Evolutionary conservation across 345 rosid genomes (phyloP), one percentile per base, ranked within the genome.

Genomic region (Brassica carinata): DNA sequence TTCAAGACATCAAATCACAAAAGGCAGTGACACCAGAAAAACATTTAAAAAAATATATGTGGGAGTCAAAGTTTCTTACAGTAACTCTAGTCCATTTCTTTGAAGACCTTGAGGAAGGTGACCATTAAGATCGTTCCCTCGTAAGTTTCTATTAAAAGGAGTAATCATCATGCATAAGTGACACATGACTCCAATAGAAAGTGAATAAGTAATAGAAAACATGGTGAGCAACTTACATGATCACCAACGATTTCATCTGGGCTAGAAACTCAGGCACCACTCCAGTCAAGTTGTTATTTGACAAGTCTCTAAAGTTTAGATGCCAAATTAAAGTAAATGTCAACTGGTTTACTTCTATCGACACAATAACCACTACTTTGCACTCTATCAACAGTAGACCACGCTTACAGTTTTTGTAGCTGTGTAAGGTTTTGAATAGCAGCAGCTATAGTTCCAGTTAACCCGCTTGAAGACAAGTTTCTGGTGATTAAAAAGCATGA

Each of bases 231-330:
- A 69, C 95, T 87, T 77, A 89, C 89, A 90, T 64, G 71, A 75
- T 1, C 66, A 45, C 83, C 78, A 89, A 71, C 23, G 73, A 81
- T 23, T 75, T 23, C 83, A 89, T 26, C 5, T 76, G 38, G 5
- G 85, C 78, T 1, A 91, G 85, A 77, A 82, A 81, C 2, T 75
- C 80, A 0, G 92, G 91, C 33, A 90, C 77, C 1, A 18, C 2
- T 33, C 92, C 92, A 0, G 64, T 73, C 70, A 90, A 77, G 30
- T 18, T 80, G 30, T 86, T 89, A 53, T 81, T 79, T 0, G 93
- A 91, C 17, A 89, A 84, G 72, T 89, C 78, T 18, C 78, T 75
- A 10, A 27, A 62, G 34, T 62, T 62, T 26, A 58, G 63, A 58
- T 53, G 13, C 64, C 64, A 59, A 62, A 63, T 13, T 29, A 29